Percentiles rank a stretch among this genome's conserved stretches.
Conservation (phyloP, 1,284 basidiomycete genomes). For the Naganishia sp. region DNA sequence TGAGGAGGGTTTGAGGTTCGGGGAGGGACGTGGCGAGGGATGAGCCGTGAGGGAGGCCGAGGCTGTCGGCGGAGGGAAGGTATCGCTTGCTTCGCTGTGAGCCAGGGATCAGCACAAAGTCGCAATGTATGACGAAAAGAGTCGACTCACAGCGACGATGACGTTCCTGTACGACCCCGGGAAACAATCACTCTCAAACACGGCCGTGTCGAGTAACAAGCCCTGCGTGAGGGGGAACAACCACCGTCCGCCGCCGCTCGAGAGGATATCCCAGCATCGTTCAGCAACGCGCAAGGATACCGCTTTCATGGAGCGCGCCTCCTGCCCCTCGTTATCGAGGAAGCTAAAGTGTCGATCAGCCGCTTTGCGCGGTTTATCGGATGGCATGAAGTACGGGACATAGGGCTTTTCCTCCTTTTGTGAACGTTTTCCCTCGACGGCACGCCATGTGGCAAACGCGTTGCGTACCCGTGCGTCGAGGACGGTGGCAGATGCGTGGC, state of each 20-base stretch:
- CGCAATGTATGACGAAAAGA: too few relatives aligned
- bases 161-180: constrained; percentile 25
- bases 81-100: constrained; percentile 26
- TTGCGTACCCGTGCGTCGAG: neutral
- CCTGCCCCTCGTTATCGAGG: neutral
- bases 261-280: constrained; percentile 1
- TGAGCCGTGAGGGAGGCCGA: constrained; percentile 8
- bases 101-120: neutral
- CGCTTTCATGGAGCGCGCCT: neutral
- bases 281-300: constrained; percentile 3
- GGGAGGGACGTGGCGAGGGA: constrained; percentile 7
- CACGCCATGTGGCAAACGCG: neutral
- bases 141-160: constrained; percentile 27
- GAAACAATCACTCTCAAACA: constrained; percentile 27
- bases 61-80: constrained; percentile 14
- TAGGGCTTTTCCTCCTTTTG: neutral
- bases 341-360: too few relatives aligned
- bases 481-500: constrained; percentile 8
- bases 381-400: constrained; percentile 6
- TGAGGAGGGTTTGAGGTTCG: constrained; percentile 2
- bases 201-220: constrained; percentile 26
- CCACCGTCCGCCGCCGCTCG: constrained; percentile 30
- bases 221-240: constrained; percentile 32
- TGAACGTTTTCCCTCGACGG: neutral
- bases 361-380: neutral